Evolutionary conservation across 169 alveolate genomes (phyloP).

Genomic region (Plasmodium relictum): DNA sequence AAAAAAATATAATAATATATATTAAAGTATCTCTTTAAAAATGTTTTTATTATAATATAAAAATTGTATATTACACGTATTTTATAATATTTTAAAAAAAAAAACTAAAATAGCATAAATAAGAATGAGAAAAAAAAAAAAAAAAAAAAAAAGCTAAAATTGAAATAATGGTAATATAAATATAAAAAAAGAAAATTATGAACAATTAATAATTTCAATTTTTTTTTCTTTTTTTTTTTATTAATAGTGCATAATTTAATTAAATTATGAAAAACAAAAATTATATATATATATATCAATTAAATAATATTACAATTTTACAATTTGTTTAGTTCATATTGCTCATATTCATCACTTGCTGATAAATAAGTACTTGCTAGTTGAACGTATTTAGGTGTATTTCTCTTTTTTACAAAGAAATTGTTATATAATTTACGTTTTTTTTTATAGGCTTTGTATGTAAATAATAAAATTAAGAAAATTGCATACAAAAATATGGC

Average conservation of each 20-base stretch:
- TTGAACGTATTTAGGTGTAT: conserved; percentile 66
- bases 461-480: conserved; percentile 52
- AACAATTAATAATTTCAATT: conserved; percentile 29
- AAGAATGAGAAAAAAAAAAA: conserved; percentile 15
- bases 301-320: conserved; percentile 21
- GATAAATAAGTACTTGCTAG: conserved; percentile 67
- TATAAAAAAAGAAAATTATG: conserved; percentile 19
- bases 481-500: conserved; percentile 61
- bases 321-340: conserved; percentile 64
- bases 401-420: conserved; percentile 65
- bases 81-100: conserved; percentile 1
- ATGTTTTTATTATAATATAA: too few relatives aligned
- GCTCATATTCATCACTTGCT: conserved; percentile 64
- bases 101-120: background rate
- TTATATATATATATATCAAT: background rate
- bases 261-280: conserved; percentile 1
- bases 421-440: conserved; percentile 69
- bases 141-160: conserved; percentile 37
- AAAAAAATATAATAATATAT: too few relatives aligned
- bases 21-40: too few relatives aligned
- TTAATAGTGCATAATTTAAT: background rate
- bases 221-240: conserved; percentile 2
- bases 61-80: too few relatives aligned
- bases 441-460: conserved; percentile 67
- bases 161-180: background rate